Percentiles rank a stretch among this genome's conserved stretches.
phyloP scores from a whole-genome alignment of 208 protist species.

The Leishmania arabica region DNA sequence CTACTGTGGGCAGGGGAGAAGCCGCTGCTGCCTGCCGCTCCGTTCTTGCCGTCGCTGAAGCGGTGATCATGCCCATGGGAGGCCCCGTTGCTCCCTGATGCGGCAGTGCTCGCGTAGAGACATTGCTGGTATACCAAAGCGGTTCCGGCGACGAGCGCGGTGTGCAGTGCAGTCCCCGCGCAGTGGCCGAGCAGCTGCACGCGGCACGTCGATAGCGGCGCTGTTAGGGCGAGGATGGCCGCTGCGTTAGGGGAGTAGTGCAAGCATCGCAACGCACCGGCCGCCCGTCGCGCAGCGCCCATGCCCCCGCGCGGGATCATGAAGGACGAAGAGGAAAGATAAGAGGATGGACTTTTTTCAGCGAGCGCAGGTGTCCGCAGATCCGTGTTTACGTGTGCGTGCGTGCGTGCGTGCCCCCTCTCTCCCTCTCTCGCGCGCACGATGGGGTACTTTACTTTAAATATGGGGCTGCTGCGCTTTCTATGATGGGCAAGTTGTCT shows the following conservation, averaged over 20 bases:
- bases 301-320: neutral
- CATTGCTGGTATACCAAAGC: conserved; percentile 1
- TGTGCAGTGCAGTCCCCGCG: neutral
- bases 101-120: conserved; percentile 6
- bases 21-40: neutral
- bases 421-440: neutral
- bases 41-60: conserved; percentile 4
- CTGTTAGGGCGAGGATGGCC: neutral
- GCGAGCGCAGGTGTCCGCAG: neutral
- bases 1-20: neutral
- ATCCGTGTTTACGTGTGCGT: neutral
- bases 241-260: neutral
- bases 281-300: neutral
- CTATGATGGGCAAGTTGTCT: neutral
- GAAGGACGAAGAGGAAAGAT: neutral
- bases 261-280: neutral
- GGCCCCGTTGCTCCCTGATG: conserved; percentile 4
- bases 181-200: neutral
- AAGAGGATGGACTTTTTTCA: too few species aligned
- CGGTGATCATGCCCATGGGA: conserved; percentile 9
- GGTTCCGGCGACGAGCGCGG: neutral
- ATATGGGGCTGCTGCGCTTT: neutral
- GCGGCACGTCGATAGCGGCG: neutral
- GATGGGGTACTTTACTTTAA: neutral
- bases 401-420: neutral